These are phyloP conservation scores for Fusarium sp. DNA, from an alignment of 2,329 filamentous ascomycete species.

Conservation along the genomic window DNA sequence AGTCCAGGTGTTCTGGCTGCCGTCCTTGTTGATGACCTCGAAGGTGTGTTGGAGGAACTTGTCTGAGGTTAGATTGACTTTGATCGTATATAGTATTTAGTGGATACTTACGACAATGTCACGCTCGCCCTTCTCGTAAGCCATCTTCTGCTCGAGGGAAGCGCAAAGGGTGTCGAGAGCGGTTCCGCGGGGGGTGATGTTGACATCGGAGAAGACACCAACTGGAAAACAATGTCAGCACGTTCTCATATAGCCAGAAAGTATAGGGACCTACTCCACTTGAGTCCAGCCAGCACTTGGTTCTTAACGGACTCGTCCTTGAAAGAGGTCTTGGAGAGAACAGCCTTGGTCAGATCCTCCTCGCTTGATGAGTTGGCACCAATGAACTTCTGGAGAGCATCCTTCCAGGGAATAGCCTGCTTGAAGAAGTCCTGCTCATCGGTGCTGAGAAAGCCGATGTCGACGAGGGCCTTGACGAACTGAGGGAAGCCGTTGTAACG, in stretches of 20 bases:
- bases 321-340: slow-evolving; percentile 72
- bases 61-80: not conserved
- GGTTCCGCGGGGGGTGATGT: slow-evolving; percentile 69
- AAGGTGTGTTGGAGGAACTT: slow-evolving; percentile 70
- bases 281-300: slow-evolving; percentile 31
- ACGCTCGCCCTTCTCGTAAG: slow-evolving; percentile 74
- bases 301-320: slow-evolving; percentile 34
- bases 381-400: slow-evolving; percentile 82
- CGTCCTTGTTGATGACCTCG: slow-evolving; percentile 63
- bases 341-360: slow-evolving; percentile 76
- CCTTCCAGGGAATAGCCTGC: slow-evolving; percentile 80
- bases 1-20: slow-evolving; percentile 82
- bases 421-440: slow-evolving; percentile 65
- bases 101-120: slow-evolving; percentile 59
- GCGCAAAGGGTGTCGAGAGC: slow-evolving; percentile 78
- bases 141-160: slow-evolving; percentile 70
- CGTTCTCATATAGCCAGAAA: not conserved
- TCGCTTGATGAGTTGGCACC: slow-evolving; percentile 73
- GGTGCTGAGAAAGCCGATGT: slow-evolving; percentile 89
- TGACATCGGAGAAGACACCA: slow-evolving; percentile 56
- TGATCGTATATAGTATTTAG: not conserved
- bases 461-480: slow-evolving; percentile 87
- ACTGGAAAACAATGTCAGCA: slow-evolving; percentile 12
- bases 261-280: slow-evolving; percentile 19
- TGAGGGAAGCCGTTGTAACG: slow-evolving; percentile 91